These are phyloP conservation scores for Alternaria arbusti DNA, from an alignment of 2,329 filamentous ascomycete genomes.

Conservation along the genomic window DNA sequence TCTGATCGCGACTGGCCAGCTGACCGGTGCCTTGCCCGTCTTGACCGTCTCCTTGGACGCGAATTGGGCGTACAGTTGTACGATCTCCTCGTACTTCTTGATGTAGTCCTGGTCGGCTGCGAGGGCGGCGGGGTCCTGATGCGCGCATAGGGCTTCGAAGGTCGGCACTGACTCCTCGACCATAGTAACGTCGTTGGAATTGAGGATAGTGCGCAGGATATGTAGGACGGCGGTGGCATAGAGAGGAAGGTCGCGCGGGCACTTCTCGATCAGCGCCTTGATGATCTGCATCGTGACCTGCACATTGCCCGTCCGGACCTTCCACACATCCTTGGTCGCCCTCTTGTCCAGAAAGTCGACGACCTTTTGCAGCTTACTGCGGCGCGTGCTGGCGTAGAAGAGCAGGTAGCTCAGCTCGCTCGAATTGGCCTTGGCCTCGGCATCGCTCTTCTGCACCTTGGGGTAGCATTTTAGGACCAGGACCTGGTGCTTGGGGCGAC, in stretches of 20 bases:
- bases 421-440: slow-evolving; percentile 93
- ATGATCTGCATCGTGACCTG: slow-evolving; percentile 95
- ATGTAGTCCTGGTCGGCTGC: slow-evolving; percentile 86
- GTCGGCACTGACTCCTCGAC: slow-evolving; percentile 87
- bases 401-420: slow-evolving; percentile 96
- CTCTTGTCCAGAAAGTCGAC: slow-evolving; percentile 94
- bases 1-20: slow-evolving; percentile 76
- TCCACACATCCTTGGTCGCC: slow-evolving; percentile 89
- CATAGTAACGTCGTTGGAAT: slow-evolving; percentile 88
- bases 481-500: slow-evolving; percentile 94
- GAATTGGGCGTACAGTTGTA: slow-evolving; percentile 79
- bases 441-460: slow-evolving; percentile 81
- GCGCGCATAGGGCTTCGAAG: slow-evolving; percentile 85
- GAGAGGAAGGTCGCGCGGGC: slow-evolving; percentile 85
- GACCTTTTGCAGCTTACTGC: slow-evolving; percentile 96
- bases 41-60: slow-evolving; percentile 67
- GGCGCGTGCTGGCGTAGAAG: slow-evolving; percentile 93
- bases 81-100: slow-evolving; percentile 80
- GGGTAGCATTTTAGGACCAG: slow-evolving; percentile 96
- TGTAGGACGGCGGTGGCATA: slow-evolving; percentile 85
- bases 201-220: slow-evolving; percentile 81
- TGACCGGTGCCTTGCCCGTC: slow-evolving; percentile 57
- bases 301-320: slow-evolving; percentile 86
- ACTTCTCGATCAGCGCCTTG: slow-evolving; percentile 89
- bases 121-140: slow-evolving; percentile 85